These are phyloP conservation scores for Thozetella sp. DNA, from an alignment of 495 filamentous ascomycete species.

Conservation along the genomic window DNA sequence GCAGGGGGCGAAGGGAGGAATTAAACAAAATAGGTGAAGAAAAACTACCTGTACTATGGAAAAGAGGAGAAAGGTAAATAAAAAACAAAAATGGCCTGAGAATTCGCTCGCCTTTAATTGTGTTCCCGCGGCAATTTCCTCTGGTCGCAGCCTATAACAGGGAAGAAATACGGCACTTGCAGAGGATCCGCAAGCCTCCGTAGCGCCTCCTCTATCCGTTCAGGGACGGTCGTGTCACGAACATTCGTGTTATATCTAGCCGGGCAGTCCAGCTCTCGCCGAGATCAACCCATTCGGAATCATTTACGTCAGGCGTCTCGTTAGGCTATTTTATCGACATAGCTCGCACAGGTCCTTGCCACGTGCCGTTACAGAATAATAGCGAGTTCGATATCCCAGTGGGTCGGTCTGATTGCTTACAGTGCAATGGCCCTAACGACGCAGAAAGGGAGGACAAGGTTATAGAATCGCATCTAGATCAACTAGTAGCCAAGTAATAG, in stretches of 20 bases:
- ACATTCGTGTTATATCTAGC: background rate
- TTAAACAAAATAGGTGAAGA: too few relatives aligned
- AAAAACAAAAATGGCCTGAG: too few relatives aligned
- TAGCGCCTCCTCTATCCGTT: background rate
- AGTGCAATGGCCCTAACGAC: too few relatives aligned
- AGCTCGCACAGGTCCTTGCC: background rate
- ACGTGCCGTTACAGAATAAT: background rate
- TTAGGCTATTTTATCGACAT: background rate
- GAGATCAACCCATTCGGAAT: background rate
- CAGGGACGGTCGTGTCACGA: background rate
- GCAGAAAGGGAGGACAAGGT: too few relatives aligned
- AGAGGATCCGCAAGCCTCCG: background rate
- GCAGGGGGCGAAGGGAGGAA: too few relatives aligned
- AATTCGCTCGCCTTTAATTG: too few relatives aligned
- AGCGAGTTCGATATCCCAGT: background rate
- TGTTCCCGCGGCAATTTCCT: background rate
- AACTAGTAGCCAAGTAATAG: too few relatives aligned
- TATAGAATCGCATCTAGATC: too few relatives aligned
- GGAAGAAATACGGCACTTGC: background rate
- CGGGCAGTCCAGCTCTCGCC: background rate
- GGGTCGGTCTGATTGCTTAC: too few relatives aligned
- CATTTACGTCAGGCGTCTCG: background rate
- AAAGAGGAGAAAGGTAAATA: too few relatives aligned
- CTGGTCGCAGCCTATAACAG: background rate
- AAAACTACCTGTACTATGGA: too few relatives aligned